Evolutionary conservation across 768 basidiomycete genomes (phyloP), one percentile per base, ranked within the genome.

Genomic region (Neoboletus brunneissimus): DNA sequence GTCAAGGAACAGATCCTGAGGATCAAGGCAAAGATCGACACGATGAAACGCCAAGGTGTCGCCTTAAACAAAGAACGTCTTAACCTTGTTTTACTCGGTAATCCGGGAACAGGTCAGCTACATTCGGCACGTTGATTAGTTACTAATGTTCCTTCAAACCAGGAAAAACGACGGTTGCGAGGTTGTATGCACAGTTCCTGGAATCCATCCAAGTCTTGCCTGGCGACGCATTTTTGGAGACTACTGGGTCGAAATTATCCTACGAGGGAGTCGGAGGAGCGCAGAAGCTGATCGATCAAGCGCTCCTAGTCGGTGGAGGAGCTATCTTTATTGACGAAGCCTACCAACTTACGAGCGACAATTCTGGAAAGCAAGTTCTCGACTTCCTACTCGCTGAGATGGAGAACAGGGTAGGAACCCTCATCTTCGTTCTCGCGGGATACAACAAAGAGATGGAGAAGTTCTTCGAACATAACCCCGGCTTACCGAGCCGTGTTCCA

Each of bases 401-500:
- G 84, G 86, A 88, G 62, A 88, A 88, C 63, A 76, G 79, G 34
- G 75, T 83, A 4, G 88, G 85, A 6, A 81, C 73, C 7, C 59
- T 88, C 7, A 83, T 87, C 12, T 89, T 89, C 70, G 81, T 89
- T 52, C 73, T 89, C 2, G 87, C 88, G 0, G 87, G 87, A 5
- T 89, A 89, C 65, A 79, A 73, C 66, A 84, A 80, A 52, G 75
- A 89, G 67, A 88, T 89, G 88, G 87, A 89, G 60, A 82, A 77
- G 43, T 89, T 89, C 72, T 88, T 89, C 56, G 86, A 88, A 57
- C 86, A 87, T 57, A 88, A 89, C 61, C 86, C 87, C 3, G 87
- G 87, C 2, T 67, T 89, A 13, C 69, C 72, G 9, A 87, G 86
- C 69, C 83, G 87, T n/a, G 82, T 89, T 10, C 88, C 87, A 0